A percentile compares a stretch with the other conserved stretches of the same genome.
These are phyloP conservation scores for Penicillium sp. DNA, from an alignment of 2,329 filamentous ascomycete species.

Conservation along the genomic window DNA sequence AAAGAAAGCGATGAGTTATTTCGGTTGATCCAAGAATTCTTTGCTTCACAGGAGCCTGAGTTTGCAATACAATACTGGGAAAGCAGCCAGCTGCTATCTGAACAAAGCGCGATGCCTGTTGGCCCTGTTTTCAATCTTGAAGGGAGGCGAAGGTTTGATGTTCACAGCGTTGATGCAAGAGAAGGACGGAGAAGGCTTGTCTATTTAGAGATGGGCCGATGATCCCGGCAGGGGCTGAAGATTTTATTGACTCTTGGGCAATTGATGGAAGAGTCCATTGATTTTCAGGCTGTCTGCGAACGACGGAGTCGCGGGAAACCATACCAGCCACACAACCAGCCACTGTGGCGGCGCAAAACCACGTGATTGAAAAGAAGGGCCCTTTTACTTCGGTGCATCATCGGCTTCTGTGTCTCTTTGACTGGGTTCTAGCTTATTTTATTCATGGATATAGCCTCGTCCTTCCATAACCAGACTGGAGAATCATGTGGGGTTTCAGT, in stretches of 20 bases:
- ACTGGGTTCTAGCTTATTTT: too few relatives aligned
- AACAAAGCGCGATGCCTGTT: neutral
- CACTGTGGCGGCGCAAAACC: neutral
- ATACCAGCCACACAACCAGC: conserved; percentile 7
- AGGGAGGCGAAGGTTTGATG: neutral
- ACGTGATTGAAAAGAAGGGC: neutral
- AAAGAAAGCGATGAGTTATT: neutral
- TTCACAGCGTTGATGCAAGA: neutral
- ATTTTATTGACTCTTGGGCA: neutral
- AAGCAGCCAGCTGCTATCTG: neutral
- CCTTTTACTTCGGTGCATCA: neutral
- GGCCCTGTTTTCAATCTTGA: neutral
- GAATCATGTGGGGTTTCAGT: too few relatives aligned
- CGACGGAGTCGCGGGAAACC: conserved; percentile 5
- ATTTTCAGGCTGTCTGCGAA: neutral
- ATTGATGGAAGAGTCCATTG: neutral
- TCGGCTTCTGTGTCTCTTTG: too few relatives aligned
- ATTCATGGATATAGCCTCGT: too few relatives aligned
- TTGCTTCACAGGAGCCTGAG: neutral
- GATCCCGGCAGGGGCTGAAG: neutral
- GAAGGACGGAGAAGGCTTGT: too few relatives aligned
- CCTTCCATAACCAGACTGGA: too few relatives aligned
- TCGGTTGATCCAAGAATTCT: neutral
- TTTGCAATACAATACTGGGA: neutral
- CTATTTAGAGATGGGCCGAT: neutral